A percentile compares a stretch with the other conserved stretches of the same genome.
These are phyloP conservation scores for Terfezia boudieri DNA, from an alignment of 495 filamentous ascomycete genomes.

Conservation along the genomic window DNA sequence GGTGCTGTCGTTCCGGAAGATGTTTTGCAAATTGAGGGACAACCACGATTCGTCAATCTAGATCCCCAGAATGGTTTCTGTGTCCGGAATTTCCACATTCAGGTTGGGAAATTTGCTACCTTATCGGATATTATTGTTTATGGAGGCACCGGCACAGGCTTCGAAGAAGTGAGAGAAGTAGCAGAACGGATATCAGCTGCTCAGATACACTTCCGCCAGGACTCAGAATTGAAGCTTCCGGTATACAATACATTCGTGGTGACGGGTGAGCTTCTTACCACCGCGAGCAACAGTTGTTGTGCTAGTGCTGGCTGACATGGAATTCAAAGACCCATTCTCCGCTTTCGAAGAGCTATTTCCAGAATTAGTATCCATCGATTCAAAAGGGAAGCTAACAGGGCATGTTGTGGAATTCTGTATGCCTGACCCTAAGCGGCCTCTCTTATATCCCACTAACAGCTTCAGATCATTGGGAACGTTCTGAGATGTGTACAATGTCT, in stretches of 20 bases:
- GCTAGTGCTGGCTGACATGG: constrained; percentile 9
- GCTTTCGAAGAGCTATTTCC: constrained; percentile 52
- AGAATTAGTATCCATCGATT: constrained; percentile 50
- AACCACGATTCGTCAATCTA: constrained; percentile 40
- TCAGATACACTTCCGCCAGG: constrained; percentile 48
- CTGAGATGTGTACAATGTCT: constrained; percentile 88
- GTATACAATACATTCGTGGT: constrained; percentile 70
- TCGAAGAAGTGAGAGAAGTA: constrained; percentile 35
- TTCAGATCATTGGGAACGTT: constrained; percentile 56
- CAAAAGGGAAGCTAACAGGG: constrained; percentile 47
- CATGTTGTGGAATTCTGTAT: constrained; percentile 71
- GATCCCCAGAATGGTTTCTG: constrained; percentile 71
- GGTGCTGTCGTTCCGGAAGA: constrained; percentile 65
- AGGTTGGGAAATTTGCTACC: constrained; percentile 68
- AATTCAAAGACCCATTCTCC: constrained; percentile 34
- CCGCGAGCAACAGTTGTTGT: neutral
- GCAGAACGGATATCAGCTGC: constrained; percentile 52
- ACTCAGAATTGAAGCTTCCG: constrained; percentile 32
- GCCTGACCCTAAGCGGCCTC: constrained; percentile 11
- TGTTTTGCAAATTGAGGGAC: constrained; percentile 28
- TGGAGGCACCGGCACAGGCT: constrained; percentile 37
- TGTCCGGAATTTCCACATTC: constrained; percentile 89
- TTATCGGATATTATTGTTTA: constrained; percentile 87
- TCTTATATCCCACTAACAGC: constrained; percentile 2
- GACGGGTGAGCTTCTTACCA: constrained; percentile 27